Evolutionary conservation across 768 basidiomycete genomes (phyloP).

Genomic region (Boletus pseudopeckii): DNA sequence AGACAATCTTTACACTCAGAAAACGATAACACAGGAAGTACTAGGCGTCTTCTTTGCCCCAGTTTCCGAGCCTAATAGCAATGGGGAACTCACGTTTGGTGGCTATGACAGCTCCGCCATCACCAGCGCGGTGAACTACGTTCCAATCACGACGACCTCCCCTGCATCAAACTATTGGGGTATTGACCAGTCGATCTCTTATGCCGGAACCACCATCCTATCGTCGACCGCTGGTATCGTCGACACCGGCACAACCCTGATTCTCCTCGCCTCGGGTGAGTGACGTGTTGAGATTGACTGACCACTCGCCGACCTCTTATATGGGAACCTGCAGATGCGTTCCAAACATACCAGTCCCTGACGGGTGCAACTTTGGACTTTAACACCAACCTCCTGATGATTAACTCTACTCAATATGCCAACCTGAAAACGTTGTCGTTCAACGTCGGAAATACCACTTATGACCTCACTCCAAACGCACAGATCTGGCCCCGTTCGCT

Average conservation of each 20-base stretch:
- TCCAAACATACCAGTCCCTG: slow-evolving; percentile 15
- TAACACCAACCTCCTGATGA: slow-evolving; percentile 23
- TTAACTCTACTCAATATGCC: slow-evolving; percentile 22
- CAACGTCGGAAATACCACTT: slow-evolving; percentile 15
- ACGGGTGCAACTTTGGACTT: slow-evolving; percentile 27
- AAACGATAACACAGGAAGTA: slow-evolving; percentile 24
- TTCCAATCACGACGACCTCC: slow-evolving; percentile 19
- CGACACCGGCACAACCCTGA: slow-evolving; percentile 32
- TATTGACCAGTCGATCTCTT: slow-evolving; percentile 29
- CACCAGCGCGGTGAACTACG: slow-evolving; percentile 17
- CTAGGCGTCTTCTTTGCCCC: slow-evolving; percentile 36
- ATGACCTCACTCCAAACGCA: slow-evolving; percentile 21
- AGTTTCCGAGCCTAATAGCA: slow-evolving; percentile 15
- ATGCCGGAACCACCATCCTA: slow-evolving; percentile 23
- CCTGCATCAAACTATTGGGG: slow-evolving; percentile 31
- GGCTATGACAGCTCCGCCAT: slow-evolving; percentile 16
- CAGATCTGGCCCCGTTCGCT: slow-evolving; percentile 35
- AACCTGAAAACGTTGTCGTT: slow-evolving; percentile 26
- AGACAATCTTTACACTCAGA: slow-evolving; percentile 33
- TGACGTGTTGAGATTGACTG: background rate
- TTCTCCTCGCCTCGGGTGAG: slow-evolving; percentile 23
- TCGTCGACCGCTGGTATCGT: slow-evolving; percentile 30
- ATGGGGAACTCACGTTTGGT: slow-evolving; percentile 29
- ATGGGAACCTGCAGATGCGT: slow-evolving; percentile 19
- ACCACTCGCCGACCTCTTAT: too few relatives aligned